Percentiles rank a stretch among this genome's conserved stretches.
Conservation (phyloP, 805 yeast genomes). For the Barnettozyma siamensis region DNA sequence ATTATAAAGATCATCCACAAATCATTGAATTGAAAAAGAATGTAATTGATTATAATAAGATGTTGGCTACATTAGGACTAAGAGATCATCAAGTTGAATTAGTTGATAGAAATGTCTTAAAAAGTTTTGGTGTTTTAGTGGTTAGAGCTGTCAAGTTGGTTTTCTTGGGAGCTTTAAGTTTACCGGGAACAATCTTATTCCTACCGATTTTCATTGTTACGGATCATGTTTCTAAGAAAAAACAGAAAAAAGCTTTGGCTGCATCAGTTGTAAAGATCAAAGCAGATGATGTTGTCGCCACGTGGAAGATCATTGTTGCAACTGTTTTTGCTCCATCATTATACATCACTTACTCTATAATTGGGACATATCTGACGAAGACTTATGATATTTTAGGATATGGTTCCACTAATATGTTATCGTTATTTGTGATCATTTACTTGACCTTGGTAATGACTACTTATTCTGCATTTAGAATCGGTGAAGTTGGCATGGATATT, state of each 20-base stretch:
- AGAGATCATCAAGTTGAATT: slow-evolving; percentile 67
- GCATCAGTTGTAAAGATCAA: slow-evolving; percentile 85
- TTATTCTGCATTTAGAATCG: slow-evolving; percentile 79
- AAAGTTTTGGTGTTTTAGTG: slow-evolving; percentile 44
- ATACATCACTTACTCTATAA: slow-evolving; percentile 66
- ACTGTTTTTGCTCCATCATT: slow-evolving; percentile 80
- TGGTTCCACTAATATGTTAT: slow-evolving; percentile 15
- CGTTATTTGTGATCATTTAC: slow-evolving; percentile 40
- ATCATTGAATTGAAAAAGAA: slow-evolving; percentile 54
- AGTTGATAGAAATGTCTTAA: slow-evolving; percentile 40
- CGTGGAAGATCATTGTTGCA: slow-evolving; percentile 89
- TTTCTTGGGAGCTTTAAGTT: slow-evolving; percentile 50
- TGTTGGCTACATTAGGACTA: slow-evolving; percentile 56
- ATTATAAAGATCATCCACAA: slow-evolving; percentile 67
- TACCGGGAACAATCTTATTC: slow-evolving; percentile 83
- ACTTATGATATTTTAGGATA: slow-evolving; percentile 24
- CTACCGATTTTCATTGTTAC: slow-evolving; percentile 81
- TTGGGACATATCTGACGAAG: slow-evolving; percentile 33
- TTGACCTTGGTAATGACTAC: slow-evolving; percentile 66
- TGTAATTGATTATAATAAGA: slow-evolving; percentile 64
- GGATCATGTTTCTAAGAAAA: slow-evolving; percentile 59
- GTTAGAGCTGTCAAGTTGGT: slow-evolving; percentile 48
- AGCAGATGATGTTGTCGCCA: slow-evolving; percentile 88
- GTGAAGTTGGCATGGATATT: slow-evolving; percentile 87
- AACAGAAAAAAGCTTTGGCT: slow-evolving; percentile 77